These are phyloP conservation scores for Wilcoxina mikolae DNA, from an alignment of 495 filamentous ascomycete genomes.

Conservation along the genomic window DNA sequence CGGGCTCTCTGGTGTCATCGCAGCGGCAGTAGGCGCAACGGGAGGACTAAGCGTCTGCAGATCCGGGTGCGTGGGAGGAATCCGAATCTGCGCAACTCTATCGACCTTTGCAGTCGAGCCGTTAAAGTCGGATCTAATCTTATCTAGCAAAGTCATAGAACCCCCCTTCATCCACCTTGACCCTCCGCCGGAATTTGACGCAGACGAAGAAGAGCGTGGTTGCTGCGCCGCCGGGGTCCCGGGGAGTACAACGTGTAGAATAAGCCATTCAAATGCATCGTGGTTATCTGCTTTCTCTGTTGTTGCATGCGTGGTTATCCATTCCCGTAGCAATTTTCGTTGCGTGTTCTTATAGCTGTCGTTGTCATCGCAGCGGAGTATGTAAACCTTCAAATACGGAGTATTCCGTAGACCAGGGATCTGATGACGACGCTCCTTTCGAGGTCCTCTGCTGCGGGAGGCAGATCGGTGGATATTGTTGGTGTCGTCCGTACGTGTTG, in stretches of 20 bases:
- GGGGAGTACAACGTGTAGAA: constrained; percentile 74
- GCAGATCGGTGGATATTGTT: constrained; percentile 13
- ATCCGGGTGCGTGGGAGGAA: constrained; percentile 37
- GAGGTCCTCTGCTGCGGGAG: constrained; percentile 11
- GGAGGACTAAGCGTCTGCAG: constrained; percentile 25
- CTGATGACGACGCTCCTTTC: constrained; percentile 67
- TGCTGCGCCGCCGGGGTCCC: constrained; percentile 63
- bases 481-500: constrained; percentile 19
- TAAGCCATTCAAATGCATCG: constrained; percentile 94
- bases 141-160: constrained; percentile 71
- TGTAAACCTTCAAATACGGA: constrained; percentile 79
- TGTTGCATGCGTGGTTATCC: constrained; percentile 64
- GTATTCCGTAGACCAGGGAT: constrained; percentile 88
- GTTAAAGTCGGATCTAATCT: constrained; percentile 84
- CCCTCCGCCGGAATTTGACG: constrained; percentile 30
- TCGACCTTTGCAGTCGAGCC: constrained; percentile 65
- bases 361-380: constrained; percentile 85
- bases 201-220: constrained; percentile 37
- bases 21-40: constrained; percentile 26
- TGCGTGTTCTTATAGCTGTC: constrained; percentile 75
- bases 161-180: constrained; percentile 64
- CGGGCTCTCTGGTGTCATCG: constrained; percentile 40
- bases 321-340: constrained; percentile 67
- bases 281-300: constrained; percentile 40
- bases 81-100: constrained; percentile 69